Base-by-base conservation (phyloP, 2,329 filamentous ascomycete genomes). In the Calonectria naviculata region DNA sequence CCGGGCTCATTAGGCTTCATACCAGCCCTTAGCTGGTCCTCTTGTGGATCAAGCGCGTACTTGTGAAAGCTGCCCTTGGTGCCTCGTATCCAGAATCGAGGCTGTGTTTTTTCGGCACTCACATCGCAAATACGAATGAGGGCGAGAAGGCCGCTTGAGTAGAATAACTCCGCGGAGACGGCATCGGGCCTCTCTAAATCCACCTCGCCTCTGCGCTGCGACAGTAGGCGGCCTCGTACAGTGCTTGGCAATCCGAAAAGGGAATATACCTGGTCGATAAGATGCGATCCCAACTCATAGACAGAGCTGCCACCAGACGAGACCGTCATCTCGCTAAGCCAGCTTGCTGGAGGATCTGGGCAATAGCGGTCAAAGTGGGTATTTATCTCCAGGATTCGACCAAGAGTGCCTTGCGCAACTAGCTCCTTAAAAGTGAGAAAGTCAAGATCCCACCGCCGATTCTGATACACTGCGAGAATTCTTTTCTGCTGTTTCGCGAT, bases 331-430 rank as follows among this genome's bases (percentile, higher is more conserved):
- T 80, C 81, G 46, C 87, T 89, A 86, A 95, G 95, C 94, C 94
- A 95, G 58, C 84, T 87, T 68, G 85, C 80, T 28, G 91, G 89
- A 42, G 87, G 85, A 31, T 87, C 86, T 17, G 92, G 86, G 21
- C 91, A 89, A 83, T 93, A 92, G n/a, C 94, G 90, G 81, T 96
- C 94, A 79, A 95, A 95, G 84, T 95, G 93, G 28, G 92, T 93
- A 81, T 95, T 90, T 78, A 93, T 94, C 83, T 96, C 93, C 65
- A 93, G 88, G 42, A 95, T 84, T 19, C 93, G 88, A 65, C 94
- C 94, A 5, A 96, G 85, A 0, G 85, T 85, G 44, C 87, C 89
- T 29, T 89, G 86, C 15, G 84, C 82, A 41, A 95, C 77, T 28
- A 95, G 87, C 74, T 91, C 87, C 76, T 86, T 87, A 52, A 95